A percentile compares a stretch with the other conserved stretches of the same genome.
These are phyloP conservation scores for Fagus sylvatica DNA, from an alignment of 306 rosid species.

Conservation along the genomic window DNA sequence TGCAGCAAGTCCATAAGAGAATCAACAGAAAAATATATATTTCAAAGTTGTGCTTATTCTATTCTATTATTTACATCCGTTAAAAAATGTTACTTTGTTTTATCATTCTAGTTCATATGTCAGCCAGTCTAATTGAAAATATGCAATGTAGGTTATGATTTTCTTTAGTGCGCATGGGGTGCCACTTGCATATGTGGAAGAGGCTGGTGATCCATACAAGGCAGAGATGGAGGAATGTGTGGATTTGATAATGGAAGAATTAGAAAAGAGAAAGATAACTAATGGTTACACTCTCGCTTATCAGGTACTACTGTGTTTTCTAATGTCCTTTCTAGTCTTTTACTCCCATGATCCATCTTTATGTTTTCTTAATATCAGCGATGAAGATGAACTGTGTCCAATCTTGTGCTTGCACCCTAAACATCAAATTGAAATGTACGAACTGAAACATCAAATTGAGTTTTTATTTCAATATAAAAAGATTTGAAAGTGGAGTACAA, in stretches of 20 bases:
- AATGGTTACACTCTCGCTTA: slow-evolving; percentile 89
- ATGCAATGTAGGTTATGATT: slow-evolving; percentile 63
- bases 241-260: slow-evolving; percentile 89
- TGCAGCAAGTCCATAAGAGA: too few species aligned
- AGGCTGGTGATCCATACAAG: slow-evolving; percentile 98
- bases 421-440: not conserved
- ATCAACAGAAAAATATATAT: not conserved
- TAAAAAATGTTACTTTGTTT: not conserved
- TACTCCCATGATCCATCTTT: not conserved
- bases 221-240: slow-evolving; percentile 99
- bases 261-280: slow-evolving; percentile 69
- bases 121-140: slow-evolving; percentile 23
- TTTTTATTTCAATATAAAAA: too few species aligned
- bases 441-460: too few species aligned
- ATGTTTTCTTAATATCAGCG: not conserved
- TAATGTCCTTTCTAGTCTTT: not conserved
- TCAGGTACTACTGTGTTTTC: slow-evolving; percentile 54
- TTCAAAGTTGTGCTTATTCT: slow-evolving; percentile 3
- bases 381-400: not conserved
- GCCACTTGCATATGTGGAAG: slow-evolving; percentile 96
- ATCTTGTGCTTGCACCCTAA: not conserved
- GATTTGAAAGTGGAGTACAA: too few species aligned
- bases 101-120: slow-evolving; percentile 11
- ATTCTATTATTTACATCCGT: slow-evolving; percentile 3
- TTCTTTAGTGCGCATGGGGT: slow-evolving; percentile 98